Evolutionary conservation across 2,329 filamentous ascomycete genomes (phyloP).

Genomic region (Parastagonospora nodorum): DNA sequence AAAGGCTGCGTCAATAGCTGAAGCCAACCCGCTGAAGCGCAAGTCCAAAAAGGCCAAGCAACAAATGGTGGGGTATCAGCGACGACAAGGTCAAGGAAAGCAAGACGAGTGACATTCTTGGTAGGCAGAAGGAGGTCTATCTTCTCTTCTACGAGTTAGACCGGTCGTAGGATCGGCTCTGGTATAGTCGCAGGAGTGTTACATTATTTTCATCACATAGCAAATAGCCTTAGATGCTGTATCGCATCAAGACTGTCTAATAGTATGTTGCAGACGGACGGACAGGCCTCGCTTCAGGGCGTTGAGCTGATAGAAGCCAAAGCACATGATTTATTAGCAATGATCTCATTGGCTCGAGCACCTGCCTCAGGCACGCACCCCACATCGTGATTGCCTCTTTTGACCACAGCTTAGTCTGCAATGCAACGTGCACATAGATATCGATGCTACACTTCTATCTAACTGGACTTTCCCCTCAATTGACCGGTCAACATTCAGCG

Average conservation of each 20-base stretch:
- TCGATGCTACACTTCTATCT: conserved; percentile 20
- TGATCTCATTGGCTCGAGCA: conserved; percentile 21
- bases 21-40: conserved; percentile 52
- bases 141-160: conserved; percentile 94
- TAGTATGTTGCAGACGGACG: no score
- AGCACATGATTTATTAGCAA: conserved; percentile 24
- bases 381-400: conserved; percentile 14
- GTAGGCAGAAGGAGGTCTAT: conserved; percentile 96
- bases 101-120: conserved; percentile 86
- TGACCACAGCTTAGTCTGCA: conserved; percentile 12
- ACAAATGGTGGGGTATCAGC: conserved; percentile 97
- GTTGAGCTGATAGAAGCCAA: neutral
- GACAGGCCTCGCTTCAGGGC: no score
- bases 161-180: conserved; percentile 13
- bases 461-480: conserved; percentile 11
- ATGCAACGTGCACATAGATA: conserved; percentile 24
- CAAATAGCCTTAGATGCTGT: no score
- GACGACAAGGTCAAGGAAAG: conserved; percentile 96
- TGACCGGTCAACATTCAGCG: neutral
- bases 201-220: neutral
- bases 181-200: neutral
- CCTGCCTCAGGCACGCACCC: conserved; percentile 9
- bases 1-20: conserved; percentile 52
- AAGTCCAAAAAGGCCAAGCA: conserved; percentile 63
- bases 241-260: no score